These are phyloP conservation scores for Fusarium scirpi DNA, from an alignment of 2,329 filamentous ascomycete species.

Conservation along the genomic window DNA sequence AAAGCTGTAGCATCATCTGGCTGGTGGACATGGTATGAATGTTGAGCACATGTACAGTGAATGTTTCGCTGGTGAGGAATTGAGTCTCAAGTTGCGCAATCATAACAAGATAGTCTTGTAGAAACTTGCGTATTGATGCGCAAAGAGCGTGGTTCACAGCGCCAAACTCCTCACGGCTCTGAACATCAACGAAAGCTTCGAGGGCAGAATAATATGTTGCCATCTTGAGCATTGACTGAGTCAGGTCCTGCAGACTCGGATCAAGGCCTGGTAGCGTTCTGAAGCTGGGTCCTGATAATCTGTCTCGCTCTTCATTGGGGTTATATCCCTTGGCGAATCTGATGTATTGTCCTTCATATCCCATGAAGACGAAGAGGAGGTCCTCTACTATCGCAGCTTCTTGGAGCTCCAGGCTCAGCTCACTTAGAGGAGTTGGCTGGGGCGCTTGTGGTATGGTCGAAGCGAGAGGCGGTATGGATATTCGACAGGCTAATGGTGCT, in stretches of 20 bases:
- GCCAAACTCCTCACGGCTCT: constrained; percentile 92
- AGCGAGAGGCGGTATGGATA: constrained; percentile 77
- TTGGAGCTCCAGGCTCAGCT: constrained; percentile 82
- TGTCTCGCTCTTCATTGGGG: constrained; percentile 85
- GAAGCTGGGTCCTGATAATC: constrained; percentile 84
- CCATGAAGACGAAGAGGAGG: constrained; percentile 95
- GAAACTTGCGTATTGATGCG: constrained; percentile 88
- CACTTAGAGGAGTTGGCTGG: constrained; percentile 73
- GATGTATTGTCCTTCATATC: constrained; percentile 97
- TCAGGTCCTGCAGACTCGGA: constrained; percentile 89
- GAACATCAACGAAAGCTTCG: constrained; percentile 92
- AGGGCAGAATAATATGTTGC: constrained; percentile 93
- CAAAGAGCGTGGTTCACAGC: constrained; percentile 96
- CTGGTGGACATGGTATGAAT: constrained; percentile 90
- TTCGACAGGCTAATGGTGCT: constrained; percentile 77
- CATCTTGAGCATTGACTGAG: constrained; percentile 90
- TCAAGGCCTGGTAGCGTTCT: constrained; percentile 86
- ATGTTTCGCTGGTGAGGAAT: constrained; percentile 86
- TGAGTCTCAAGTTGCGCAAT: constrained; percentile 95
- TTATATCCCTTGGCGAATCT: constrained; percentile 87
- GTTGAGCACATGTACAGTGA: constrained; percentile 93
- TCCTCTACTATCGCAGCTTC: constrained; percentile 91
- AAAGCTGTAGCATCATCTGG: constrained; percentile 92
- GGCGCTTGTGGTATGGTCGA: constrained; percentile 80
- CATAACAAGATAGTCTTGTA: constrained; percentile 94